These are phyloP conservation scores for Pyrenula massariospora DNA, from an alignment of 495 filamentous ascomycete genomes.

Conservation along the genomic window DNA sequence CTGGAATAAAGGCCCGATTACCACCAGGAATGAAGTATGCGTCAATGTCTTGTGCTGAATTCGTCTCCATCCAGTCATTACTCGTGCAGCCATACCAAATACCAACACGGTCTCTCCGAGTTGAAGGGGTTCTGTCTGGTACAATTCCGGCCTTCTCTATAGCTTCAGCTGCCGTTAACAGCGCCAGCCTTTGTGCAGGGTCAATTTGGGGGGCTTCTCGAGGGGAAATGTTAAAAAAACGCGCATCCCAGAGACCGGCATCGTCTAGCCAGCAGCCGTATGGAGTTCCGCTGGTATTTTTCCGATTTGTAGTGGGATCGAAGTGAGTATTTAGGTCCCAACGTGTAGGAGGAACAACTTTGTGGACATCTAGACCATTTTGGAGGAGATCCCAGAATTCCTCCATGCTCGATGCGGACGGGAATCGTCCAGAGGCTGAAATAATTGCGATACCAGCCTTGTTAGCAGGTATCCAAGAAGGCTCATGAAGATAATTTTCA, in stretches of 20 bases:
- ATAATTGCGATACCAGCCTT: slow-evolving; percentile 28
- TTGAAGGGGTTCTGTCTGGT: slow-evolving; percentile 12
- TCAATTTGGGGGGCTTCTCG: slow-evolving; percentile 19
- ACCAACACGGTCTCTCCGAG: slow-evolving; percentile 14
- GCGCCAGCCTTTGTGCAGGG: slow-evolving; percentile 17
- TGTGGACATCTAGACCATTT: slow-evolving; percentile 24
- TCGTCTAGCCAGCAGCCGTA: slow-evolving; percentile 27
- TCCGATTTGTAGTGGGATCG: slow-evolving; percentile 25
- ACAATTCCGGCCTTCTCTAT: slow-evolving; percentile 21
- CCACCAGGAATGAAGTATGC: slow-evolving; percentile 17
- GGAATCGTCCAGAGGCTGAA: slow-evolving; percentile 27
- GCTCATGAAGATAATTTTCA: not conserved
- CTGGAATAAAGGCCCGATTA: slow-evolving; percentile 17
- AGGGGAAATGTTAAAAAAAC: slow-evolving; percentile 26
- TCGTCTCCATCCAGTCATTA: slow-evolving; percentile 20
- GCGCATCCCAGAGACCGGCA: slow-evolving; percentile 22
- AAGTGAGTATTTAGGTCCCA: slow-evolving; percentile 30
- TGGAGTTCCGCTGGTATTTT: slow-evolving; percentile 20
- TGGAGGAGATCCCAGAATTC: slow-evolving; percentile 32
- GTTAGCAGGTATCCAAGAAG: not conserved
- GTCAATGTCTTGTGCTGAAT: slow-evolving; percentile 13
- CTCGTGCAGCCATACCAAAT: slow-evolving; percentile 21
- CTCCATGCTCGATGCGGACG: slow-evolving; percentile 14
- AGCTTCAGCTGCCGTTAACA: slow-evolving; percentile 26
- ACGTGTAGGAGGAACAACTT: slow-evolving; percentile 23